Evolutionary conservation across 345 rosid genomes (phyloP).

Genomic region (Eucalyptus victrix): DNA sequence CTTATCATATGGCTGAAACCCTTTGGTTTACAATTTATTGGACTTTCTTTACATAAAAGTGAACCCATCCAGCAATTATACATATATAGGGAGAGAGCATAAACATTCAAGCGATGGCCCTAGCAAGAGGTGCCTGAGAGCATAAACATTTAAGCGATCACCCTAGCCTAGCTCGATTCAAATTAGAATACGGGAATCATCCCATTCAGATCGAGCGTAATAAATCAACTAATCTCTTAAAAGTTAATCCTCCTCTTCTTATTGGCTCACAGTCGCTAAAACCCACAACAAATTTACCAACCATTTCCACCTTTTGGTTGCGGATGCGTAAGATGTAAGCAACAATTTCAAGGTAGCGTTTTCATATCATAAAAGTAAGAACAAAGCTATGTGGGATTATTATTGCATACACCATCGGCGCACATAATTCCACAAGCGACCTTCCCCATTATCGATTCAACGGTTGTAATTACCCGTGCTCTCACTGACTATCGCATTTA

Average conservation of each 20-base stretch:
- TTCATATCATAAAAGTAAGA: neutral
- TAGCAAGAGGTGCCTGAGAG: neutral
- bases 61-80: too few relatives aligned
- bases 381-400: neutral
- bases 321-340: neutral
- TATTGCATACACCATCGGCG: neutral
- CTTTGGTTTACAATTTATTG: too few relatives aligned
- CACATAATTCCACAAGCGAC: neutral
- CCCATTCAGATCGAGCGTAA: accelerated
- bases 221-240: neutral
- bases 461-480: neutral
- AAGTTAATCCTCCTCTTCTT: neutral
- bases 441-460: neutral
- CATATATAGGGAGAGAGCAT: too few relatives aligned
- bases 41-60: too few relatives aligned
- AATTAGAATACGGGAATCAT: neutral
- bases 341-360: neutral
- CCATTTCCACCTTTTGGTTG: neutral
- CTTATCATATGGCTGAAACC: too few relatives aligned
- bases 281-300: neutral
- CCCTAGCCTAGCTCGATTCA: neutral
- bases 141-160: too few relatives aligned
- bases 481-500: neutral
- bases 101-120: too few relatives aligned
- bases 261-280: neutral